Base-by-base conservation (phyloP, 768 basidiomycete species). In the Cyclocybe cylindracea region DNA sequence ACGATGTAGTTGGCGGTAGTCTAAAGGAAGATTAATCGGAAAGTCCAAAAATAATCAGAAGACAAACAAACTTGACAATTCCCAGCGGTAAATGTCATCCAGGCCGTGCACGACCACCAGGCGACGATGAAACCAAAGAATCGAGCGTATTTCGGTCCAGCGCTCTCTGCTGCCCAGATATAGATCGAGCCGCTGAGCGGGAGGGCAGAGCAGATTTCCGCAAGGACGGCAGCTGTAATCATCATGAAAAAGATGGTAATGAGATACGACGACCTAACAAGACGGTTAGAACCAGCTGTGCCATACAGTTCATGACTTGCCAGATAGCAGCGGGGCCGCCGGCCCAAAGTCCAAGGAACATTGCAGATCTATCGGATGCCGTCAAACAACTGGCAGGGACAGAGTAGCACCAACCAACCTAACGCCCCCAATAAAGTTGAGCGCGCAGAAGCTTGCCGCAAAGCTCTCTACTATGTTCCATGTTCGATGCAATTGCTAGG, bases 41-140 rank as follows among this genome's bases (percentile, higher is more conserved):
- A 33, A 18, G 11, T 24, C 9, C 44, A 51, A n/a, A 19, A 34
- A 7, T 11, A 8, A 14, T 29, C 5, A 11, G 18, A 35, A 5
- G 51, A 29, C 19, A 39, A 43, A 42, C 1, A 10, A 4, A 53
- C 79, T 34, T 94, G 91, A 52, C 89, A 92, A 63, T 92, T 94
- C 24, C 88, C 83, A 7, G 94, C 94, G 37, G 85, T 78, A 60
- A 94, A 96, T 0, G 94, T 95, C 82, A 93, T 93, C 94, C 94
- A 96, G n/a, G 93, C 94, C 1, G 92, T 94, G 51, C 86, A 87
- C 10, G 90, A 78, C 93, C 93, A 96, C 89, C 90, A 96, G 31
- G 93, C 93, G 11, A 94, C 93, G 50, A 92, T 67, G 71, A 94
- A 93, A 1, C 91, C 93, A 57, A 92, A 82, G 69, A 95, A 88